A percentile compares a stretch with the other conserved stretches of the same genome.
These are phyloP conservation scores for Chaetomium sp. DNA, from an alignment of 2,329 filamentous ascomycete genomes.

Conservation along the genomic window DNA sequence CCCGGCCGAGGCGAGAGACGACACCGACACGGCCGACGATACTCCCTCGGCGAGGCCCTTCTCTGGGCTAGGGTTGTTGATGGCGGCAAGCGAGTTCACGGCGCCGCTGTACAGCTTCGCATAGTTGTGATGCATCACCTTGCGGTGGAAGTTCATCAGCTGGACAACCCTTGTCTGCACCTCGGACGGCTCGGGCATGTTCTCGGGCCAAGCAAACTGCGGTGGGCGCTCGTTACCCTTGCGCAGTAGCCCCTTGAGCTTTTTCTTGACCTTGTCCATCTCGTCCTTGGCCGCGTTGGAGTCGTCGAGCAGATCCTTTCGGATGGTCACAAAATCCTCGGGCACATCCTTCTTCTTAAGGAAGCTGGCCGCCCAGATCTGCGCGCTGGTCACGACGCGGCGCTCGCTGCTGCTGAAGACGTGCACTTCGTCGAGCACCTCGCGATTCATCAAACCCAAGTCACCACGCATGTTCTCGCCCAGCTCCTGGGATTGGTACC, in stretches of 20 bases:
- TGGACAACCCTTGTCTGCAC: slow-evolving; percentile 91
- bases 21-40: slow-evolving; percentile 45
- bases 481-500: slow-evolving; percentile 93
- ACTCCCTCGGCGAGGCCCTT: slow-evolving; percentile 46
- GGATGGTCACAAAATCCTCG: slow-evolving; percentile 82
- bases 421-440: slow-evolving; percentile 87
- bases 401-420: slow-evolving; percentile 96
- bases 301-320: slow-evolving; percentile 94
- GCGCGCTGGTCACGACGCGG: slow-evolving; percentile 90
- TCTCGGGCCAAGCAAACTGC: slow-evolving; percentile 97
- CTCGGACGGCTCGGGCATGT: slow-evolving; percentile 90
- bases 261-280: slow-evolving; percentile 99
- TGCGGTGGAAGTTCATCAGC: slow-evolving; percentile 95
- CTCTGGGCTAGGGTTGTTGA: slow-evolving; percentile 54
- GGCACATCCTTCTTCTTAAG: slow-evolving; percentile 82
- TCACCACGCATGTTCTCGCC: slow-evolving; percentile 97
- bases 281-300: slow-evolving; percentile 98
- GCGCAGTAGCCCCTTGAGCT: slow-evolving; percentile 87
- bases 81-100: slow-evolving; percentile 62
- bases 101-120: slow-evolving; percentile 71
- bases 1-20: slow-evolving; percentile 35
- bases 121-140: slow-evolving; percentile 95
- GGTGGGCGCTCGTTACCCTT: slow-evolving; percentile 92
- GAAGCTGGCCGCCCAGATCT: slow-evolving; percentile 93
- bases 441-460: slow-evolving; percentile 85